Percentiles rank a stretch among this genome's conserved stretches.
These are phyloP conservation scores for Lentithecium fluviatile DNA, from an alignment of 495 filamentous ascomycete species.

Conservation along the genomic window DNA sequence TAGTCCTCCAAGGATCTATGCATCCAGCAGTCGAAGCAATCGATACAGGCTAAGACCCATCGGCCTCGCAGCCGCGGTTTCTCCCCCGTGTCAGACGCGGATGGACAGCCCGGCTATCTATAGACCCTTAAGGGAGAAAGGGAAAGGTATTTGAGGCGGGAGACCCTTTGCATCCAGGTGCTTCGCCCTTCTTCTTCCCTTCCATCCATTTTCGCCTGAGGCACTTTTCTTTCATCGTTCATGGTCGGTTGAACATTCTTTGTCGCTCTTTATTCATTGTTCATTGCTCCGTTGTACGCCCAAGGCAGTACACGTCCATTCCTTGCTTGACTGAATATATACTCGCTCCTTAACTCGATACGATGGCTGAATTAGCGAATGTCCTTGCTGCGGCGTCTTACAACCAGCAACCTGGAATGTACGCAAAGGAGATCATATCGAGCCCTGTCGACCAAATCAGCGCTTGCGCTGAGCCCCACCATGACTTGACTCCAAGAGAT, in stretches of 20 bases:
- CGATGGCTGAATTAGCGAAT: conserved; percentile 13
- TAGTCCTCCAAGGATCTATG: too few species aligned
- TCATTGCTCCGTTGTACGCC: not conserved
- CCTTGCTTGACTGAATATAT: not conserved
- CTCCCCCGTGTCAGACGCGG: too few species aligned
- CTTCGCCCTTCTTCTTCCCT: not conserved
- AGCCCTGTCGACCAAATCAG: not conserved
- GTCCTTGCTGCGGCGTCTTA: not conserved
- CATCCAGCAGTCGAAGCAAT: too few species aligned
- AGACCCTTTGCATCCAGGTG: not conserved
- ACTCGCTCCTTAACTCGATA: not conserved
- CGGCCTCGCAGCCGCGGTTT: too few species aligned
- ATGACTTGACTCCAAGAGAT: conserved; percentile 7
- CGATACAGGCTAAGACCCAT: too few species aligned
- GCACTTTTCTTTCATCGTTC: not conserved
- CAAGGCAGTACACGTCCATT: not conserved
- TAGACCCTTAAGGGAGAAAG: not conserved
- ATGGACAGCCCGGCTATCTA: too few species aligned
- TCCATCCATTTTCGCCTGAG: not conserved
- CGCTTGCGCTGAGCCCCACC: not conserved
- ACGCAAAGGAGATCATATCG: not conserved
- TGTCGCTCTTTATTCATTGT: not conserved
- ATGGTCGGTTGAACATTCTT: not conserved
- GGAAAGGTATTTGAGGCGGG: not conserved
- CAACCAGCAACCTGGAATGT: not conserved